Conservation (phyloP, 129 eudicot genomes). For the Calendula officinalis region DNA sequence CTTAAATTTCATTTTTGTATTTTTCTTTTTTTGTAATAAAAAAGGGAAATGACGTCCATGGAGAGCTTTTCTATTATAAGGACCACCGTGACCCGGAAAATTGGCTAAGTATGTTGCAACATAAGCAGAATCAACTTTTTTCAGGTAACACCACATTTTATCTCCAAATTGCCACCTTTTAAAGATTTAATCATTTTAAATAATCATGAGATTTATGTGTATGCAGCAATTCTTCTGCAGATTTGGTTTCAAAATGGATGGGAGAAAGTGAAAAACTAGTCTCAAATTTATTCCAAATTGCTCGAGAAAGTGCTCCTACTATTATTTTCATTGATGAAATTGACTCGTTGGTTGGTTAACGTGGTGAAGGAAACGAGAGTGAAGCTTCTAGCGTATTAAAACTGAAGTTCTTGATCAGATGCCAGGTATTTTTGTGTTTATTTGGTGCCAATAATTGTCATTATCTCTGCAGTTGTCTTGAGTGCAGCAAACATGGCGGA, state of each 20-base stretch:
- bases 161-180: background rate
- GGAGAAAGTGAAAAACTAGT: slow-evolving; percentile 77
- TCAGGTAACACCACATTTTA: slow-evolving; percentile 32
- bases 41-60: slow-evolving; percentile 64
- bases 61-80: slow-evolving; percentile 59
- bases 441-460: too few species aligned
- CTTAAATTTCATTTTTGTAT: slow-evolving; percentile 2
- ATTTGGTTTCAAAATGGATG: slow-evolving; percentile 76
- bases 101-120: slow-evolving; percentile 67
- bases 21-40: too few species aligned
- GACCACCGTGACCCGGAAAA: slow-evolving; percentile 63
- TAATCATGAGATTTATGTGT: slow-evolving; percentile 21
- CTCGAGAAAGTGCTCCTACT: slow-evolving; percentile 69
- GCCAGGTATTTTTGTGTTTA: slow-evolving; percentile 51
- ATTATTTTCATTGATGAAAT: slow-evolving; percentile 71
- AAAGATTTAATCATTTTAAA: too few species aligned
- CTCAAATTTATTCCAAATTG: slow-evolving; percentile 66
- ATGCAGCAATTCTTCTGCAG: slow-evolving; percentile 61
- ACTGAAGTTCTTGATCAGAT: slow-evolving; percentile 76
- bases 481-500: too few species aligned
- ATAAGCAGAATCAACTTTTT: slow-evolving; percentile 61
- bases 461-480: too few species aligned
- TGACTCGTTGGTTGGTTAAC: slow-evolving; percentile 66
- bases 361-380: slow-evolving; percentile 77
- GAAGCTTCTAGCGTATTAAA: slow-evolving; percentile 72